Base-by-base conservation (phyloP, 129 eudicot species). In the Pseudognaphalium luteoalbum region DNA sequence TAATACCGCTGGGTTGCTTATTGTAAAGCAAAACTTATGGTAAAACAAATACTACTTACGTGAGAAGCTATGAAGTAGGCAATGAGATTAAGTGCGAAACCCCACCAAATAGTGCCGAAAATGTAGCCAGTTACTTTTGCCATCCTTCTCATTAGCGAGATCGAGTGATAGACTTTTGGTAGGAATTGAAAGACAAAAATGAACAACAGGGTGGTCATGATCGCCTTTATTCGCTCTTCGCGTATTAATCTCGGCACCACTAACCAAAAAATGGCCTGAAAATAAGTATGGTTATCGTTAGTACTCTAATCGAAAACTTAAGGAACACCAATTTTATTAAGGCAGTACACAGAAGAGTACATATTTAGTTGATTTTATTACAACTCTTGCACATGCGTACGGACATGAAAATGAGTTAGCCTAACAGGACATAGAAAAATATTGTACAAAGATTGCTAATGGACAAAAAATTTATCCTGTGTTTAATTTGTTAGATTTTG, bases 61-160 rank as follows among this genome's bases (percentile, higher is more conserved):
- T 92, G 98, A 77, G 98, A 92, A 30, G 98, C 98, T 9, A 92
- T 92, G 84, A 92, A 89, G 83, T 92, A 92, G 16, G 98, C 98
- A 15, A 92, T 85, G 80, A 92, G 94, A 81, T 92, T 92, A 62
- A 92, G 98, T 32, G 88, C 90, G 47, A 92, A 92, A 39, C 96
- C 96, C 98, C 98, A 92, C 98, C 98, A 92, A 65, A 92, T 92
- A 73, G 98, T 92, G 61, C 98, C 98, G 22, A 92, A 92, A 15
- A 92, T 79, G 72, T 92, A 92, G n/a, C 98, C 98, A 2, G 98
- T 92, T 51, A 90, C 98, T 83, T 92, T 92, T 1, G 86, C 96
- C 98, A 92, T 92, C 70, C 91, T 85, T 81, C 92, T 86, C 98
- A 92, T 87, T 22, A 92, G 67, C 72, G 78, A 63, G 60, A 92